A percentile compares a stretch with the other conserved stretches of the same genome.
These are phyloP conservation scores for Exobasidium cylindrosporum DNA, from an alignment of 1,284 basidiomycete genomes.

Conservation along the genomic window DNA sequence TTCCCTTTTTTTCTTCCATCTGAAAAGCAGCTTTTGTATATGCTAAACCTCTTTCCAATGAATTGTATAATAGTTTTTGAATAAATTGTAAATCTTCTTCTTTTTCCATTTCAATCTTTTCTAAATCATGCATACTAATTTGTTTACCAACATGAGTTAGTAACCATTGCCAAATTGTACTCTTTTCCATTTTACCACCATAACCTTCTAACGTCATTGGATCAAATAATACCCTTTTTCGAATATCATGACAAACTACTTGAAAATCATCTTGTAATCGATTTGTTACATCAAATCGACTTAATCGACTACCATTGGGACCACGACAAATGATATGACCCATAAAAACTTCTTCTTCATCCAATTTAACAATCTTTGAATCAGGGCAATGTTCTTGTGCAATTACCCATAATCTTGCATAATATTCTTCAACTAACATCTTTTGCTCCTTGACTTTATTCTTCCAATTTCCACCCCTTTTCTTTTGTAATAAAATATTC, in stretches of 20 bases:
- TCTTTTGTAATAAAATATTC: background rate
- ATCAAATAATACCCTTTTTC: conserved; percentile 1
- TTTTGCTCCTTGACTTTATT: background rate
- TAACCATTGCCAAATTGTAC: conserved; percentile 1
- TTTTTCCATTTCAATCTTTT: background rate
- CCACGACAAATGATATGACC: background rate
- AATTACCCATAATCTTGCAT: background rate
- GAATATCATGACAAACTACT: background rate
- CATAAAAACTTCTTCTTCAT: conserved; percentile 12
- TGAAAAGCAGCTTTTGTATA: background rate
- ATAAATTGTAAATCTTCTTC: background rate
- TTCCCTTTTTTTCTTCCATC: background rate
- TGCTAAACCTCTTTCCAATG: conserved; percentile 1
- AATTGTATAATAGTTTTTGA: background rate
- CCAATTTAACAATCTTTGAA: background rate
- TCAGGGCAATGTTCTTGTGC: background rate
- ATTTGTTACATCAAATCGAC: background rate
- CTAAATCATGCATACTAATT: background rate
- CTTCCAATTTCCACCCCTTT: background rate
- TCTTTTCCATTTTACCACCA: background rate
- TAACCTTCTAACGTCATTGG: background rate
- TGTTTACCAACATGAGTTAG: background rate
- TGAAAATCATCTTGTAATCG: conserved; percentile 10
- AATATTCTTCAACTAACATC: background rate
- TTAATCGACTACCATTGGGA: background rate